Conservation (phyloP, 2,329 filamentous ascomycete genomes). For the Trichoderma atrobrunneum region DNA sequence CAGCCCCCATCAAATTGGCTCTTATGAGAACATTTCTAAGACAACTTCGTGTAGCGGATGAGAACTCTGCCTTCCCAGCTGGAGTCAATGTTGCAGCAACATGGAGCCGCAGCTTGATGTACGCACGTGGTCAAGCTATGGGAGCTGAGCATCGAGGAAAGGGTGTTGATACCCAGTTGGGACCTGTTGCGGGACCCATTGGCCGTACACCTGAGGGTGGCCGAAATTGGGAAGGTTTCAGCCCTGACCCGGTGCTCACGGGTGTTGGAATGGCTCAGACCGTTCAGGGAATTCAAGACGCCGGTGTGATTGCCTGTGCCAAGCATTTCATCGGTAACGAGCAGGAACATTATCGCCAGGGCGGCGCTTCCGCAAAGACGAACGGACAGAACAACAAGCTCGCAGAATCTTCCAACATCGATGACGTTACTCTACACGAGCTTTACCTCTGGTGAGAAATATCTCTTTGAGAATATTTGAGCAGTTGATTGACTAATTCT, state of each 20-base stretch:
- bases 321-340: not conserved
- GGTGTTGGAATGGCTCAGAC: conserved; percentile 68
- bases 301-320: conserved; percentile 44
- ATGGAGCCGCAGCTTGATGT: not conserved
- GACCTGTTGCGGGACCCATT: conserved; percentile 67
- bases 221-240: conserved; percentile 74
- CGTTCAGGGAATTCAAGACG: conserved; percentile 75
- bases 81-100: not conserved
- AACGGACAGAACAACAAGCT: not conserved
- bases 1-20: not conserved
- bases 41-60: not conserved
- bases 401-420: not conserved
- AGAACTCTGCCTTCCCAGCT: not conserved
- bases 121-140: not conserved
- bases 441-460: not conserved
- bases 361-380: not conserved
- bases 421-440: not conserved
- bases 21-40: not conserved
- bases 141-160: not conserved
- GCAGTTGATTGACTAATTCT: not conserved
- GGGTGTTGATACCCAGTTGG: conserved; percentile 33
- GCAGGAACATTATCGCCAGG: not conserved
- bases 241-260: conserved; percentile 66
- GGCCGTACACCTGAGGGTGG: conserved; percentile 69
- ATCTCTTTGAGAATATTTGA: not conserved